These are phyloP conservation scores for Vigna nakashimae DNA, from an alignment of 306 rosid species.

Conservation along the genomic window DNA sequence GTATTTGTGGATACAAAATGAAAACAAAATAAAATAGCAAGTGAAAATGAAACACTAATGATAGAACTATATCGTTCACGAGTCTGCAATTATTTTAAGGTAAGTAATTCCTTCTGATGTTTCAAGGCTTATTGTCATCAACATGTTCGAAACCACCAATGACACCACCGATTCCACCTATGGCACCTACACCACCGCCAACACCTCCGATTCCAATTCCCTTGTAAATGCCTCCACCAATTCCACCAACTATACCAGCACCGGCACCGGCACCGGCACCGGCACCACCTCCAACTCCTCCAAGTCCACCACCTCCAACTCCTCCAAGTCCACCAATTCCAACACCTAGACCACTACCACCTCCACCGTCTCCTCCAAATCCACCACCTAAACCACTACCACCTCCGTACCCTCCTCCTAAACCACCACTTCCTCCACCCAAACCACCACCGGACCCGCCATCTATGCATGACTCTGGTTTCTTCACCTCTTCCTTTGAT, in stretches of 20 bases:
- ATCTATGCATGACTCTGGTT: conserved; percentile 51
- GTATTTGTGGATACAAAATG: neutral
- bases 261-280: conserved; percentile 27
- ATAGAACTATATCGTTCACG: neutral
- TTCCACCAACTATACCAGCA: neutral
- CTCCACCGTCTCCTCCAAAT: conserved; percentile 40
- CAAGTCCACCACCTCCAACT: conserved; percentile 36
- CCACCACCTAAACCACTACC: conserved; percentile 47
- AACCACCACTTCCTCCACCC: neutral
- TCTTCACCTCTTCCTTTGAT: conserved; percentile 51
- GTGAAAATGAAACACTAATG: neutral
- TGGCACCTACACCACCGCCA: conserved; percentile 31
- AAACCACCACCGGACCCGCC: conserved; percentile 18
- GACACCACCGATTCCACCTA: conserved; percentile 42
- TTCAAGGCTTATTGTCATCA: conserved; percentile 40
- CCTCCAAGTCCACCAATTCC: conserved; percentile 39
- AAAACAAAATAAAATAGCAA: neutral
- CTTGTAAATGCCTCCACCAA: conserved; percentile 12
- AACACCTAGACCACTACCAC: conserved; percentile 34
- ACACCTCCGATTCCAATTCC: conserved; percentile 14
- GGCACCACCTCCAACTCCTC: conserved; percentile 32
- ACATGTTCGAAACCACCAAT: conserved; percentile 27
- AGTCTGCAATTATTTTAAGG: neutral
- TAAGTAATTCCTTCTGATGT: neutral
- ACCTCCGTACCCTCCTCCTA: conserved; percentile 42